Evolutionary conservation across 208 protist genomes (phyloP).

Genomic region (Leishmania mexicana): DNA sequence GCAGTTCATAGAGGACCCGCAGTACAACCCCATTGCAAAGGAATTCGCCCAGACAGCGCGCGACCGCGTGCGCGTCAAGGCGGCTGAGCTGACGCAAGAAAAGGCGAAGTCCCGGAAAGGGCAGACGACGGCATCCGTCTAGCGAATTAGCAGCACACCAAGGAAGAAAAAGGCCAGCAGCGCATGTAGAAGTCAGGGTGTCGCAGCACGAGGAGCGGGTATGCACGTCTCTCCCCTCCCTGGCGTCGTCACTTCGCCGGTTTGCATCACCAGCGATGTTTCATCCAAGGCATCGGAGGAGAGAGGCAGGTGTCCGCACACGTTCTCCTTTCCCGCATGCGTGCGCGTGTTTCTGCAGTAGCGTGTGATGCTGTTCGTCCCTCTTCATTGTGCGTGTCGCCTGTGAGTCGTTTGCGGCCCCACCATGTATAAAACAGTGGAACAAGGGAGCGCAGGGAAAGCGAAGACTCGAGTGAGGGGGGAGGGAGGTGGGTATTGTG

Average conservation of each 20-base stretch:
- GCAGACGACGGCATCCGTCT: not conserved
- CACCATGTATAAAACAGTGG: not conserved
- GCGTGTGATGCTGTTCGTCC: not conserved
- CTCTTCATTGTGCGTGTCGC: not conserved
- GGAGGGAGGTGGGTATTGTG: not conserved
- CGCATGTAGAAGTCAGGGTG: not conserved
- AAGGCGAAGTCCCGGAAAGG: constrained; percentile 1
- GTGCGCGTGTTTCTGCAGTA: not conserved
- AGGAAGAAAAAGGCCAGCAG: not conserved
- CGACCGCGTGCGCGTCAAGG: constrained; percentile 33
- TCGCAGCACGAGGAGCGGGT: not conserved
- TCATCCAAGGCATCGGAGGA: not conserved
- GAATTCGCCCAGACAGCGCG: constrained; percentile 62
- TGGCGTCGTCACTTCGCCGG: not conserved
- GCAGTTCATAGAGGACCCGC: constrained; percentile 94
- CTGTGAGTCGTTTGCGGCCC: not conserved
- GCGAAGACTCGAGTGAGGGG: not conserved
- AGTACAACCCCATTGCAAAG: constrained; percentile 95
- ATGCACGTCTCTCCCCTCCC: not conserved
- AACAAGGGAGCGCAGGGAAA: not conserved
- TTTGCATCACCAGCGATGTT: not conserved
- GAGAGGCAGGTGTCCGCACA: not conserved
- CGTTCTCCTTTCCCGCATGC: not conserved
- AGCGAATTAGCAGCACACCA: not conserved
- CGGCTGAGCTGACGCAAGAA: constrained; percentile 11